Base-by-base conservation (phyloP, 1,284 basidiomycete genomes). In the Erythrobasidium hasegawianum region DNA sequence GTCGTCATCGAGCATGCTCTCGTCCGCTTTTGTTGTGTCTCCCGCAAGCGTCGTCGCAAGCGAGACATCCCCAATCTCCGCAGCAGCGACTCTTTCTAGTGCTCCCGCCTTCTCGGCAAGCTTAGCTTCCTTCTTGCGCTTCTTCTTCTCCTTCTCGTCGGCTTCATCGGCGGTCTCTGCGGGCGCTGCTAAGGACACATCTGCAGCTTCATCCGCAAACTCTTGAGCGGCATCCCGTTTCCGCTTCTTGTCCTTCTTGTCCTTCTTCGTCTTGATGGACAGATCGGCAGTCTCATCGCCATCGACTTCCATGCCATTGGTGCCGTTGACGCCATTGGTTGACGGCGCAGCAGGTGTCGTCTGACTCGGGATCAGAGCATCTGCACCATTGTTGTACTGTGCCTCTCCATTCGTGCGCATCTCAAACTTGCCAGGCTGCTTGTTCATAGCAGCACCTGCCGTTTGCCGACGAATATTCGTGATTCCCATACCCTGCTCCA, bases 401-500 rank as follows among this genome's bases (percentile, higher is more conserved):
- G 85, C 83, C n/a, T n/a, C n/a, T 57, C 77, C 76, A 70, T 86
- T 85, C 39, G 87, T 87, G 49, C 78, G 82, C 84, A 89, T 86
- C 78, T 88, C 85, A 79, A 90, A 93, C 73, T 83, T 84, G 74
- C 83, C 82, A 72, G 77, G 77, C 79, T 90, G 87, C 76, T 86
- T 85, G 79, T 82, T 65, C 62, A 65, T 65, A 4, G 55, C 47
- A 14, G 43, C 47, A 29, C 74, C 83, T 82, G 59, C 80, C 80
- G 66, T 24, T 67, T 67, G 26, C 70, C 72, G 68, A 66, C 70
- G 72, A 80, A 72, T 84, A 79, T 77, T 79, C 29, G 84, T 81
- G 47, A 86, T 82, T 69, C 93, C 92, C 53, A 83, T 81, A 70
- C 89, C 86, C 75, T 88, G 83, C 77, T 98, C 94, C 53, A 98